Evolutionary conservation across 257 asterid genomes (phyloP).

Genomic region (Fraxinus pennsylvanica): DNA sequence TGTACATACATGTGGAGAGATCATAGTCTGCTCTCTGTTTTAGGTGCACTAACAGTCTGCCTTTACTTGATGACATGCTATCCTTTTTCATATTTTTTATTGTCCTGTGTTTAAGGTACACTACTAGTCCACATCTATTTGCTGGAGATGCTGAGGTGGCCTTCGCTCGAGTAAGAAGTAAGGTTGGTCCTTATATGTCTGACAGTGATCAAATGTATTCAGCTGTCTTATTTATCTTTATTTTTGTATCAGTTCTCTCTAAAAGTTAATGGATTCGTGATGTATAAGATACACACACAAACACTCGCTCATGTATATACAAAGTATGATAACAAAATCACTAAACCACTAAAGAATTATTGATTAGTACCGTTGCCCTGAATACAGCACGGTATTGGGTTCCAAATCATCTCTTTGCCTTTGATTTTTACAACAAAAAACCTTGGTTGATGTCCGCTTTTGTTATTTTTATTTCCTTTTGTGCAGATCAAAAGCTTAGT

Average conservation of each 20-base stretch:
- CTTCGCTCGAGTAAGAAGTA: slow-evolving; percentile 73
- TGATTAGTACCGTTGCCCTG: background rate
- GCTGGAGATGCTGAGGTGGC: slow-evolving; percentile 81
- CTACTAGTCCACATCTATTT: slow-evolving; percentile 99
- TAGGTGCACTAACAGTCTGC: background rate
- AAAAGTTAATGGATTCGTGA: background rate
- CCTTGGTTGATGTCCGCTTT: background rate
- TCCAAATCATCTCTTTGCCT: background rate
- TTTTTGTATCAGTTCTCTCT: background rate
- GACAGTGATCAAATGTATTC: background rate
- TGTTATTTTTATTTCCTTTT: background rate
- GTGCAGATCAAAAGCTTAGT: background rate
- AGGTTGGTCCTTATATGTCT: slow-evolving; percentile 48
- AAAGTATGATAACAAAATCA: no score
- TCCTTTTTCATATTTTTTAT: background rate
- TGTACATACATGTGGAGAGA: slow-evolving; percentile 22
- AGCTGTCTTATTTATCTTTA: background rate
- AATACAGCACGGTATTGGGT: background rate
- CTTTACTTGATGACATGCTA: background rate
- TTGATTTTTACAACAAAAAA: background rate
- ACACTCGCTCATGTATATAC: no score
- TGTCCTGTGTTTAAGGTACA: slow-evolving; percentile 52
- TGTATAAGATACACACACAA: background rate
- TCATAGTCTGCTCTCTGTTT: slow-evolving; percentile 20
- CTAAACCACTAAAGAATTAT: background rate